A percentile compares a stretch with the other conserved stretches of the same genome.
Conservation (phyloP, 768 basidiomycete genomes). For the Leccinum obscurum region DNA sequence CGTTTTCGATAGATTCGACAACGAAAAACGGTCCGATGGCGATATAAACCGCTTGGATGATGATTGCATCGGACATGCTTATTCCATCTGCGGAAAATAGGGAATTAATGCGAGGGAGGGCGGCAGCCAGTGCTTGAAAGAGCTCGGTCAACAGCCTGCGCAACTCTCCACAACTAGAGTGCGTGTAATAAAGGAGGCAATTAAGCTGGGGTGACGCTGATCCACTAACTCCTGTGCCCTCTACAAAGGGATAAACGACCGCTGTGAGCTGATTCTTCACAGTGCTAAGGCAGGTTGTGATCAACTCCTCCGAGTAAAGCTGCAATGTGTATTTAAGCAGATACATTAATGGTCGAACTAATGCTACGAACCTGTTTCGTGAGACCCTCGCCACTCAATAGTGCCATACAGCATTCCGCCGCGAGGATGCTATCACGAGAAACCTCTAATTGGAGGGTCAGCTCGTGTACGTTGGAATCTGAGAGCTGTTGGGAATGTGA, state of each 20-base stretch:
- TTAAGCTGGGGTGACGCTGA: slow-evolving; percentile 50
- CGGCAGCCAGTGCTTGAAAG: slow-evolving; percentile 69
- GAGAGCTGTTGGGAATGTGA: slow-evolving; percentile 33
- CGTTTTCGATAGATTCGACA: slow-evolving; percentile 62
- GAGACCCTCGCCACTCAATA: slow-evolving; percentile 76
- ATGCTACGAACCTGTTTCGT: slow-evolving; percentile 73
- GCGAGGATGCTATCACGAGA: slow-evolving; percentile 77
- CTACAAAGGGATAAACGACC: slow-evolving; percentile 85
- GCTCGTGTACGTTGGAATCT: slow-evolving; percentile 49
- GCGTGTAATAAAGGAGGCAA: slow-evolving; percentile 47
- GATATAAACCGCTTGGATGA: slow-evolving; percentile 91
- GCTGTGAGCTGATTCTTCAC: slow-evolving; percentile 80
- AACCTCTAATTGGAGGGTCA: slow-evolving; percentile 54
- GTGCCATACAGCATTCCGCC: slow-evolving; percentile 77
- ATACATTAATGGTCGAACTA: neutral
- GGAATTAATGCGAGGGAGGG: slow-evolving; percentile 71
- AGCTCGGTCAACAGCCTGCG: slow-evolving; percentile 61
- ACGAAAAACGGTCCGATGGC: slow-evolving; percentile 95
- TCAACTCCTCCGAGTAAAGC: slow-evolving; percentile 94
- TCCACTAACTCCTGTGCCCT: slow-evolving; percentile 51
- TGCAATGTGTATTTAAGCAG: slow-evolving; percentile 30
- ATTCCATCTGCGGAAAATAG: slow-evolving; percentile 72
- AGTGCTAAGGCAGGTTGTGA: slow-evolving; percentile 71
- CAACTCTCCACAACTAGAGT: slow-evolving; percentile 34
- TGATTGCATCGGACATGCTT: slow-evolving; percentile 81